These are phyloP conservation scores for Aspergillus asperescens DNA, from an alignment of 495 filamentous ascomycete genomes.

Conservation along the genomic window DNA sequence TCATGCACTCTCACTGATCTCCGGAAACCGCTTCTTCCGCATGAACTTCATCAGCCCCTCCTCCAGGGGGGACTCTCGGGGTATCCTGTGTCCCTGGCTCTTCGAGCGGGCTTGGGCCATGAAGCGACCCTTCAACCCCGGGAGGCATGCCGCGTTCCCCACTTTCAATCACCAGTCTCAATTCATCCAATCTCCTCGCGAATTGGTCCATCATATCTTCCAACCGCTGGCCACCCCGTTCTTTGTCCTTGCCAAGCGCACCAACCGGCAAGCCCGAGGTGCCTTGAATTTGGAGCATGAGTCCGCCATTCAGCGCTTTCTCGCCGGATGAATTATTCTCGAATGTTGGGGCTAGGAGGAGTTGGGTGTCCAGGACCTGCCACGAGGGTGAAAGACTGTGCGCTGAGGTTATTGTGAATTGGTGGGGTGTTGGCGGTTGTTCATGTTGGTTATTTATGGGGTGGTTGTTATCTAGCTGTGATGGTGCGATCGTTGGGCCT, in stretches of 20 bases:
- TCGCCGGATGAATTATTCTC: slow-evolving; percentile 41
- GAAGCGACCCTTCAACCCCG: background rate
- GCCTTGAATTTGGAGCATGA: slow-evolving; percentile 69
- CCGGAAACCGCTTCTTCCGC: background rate
- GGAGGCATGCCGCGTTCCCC: slow-evolving; percentile 8
- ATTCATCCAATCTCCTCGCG: slow-evolving; percentile 55
- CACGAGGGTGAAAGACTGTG: slow-evolving; percentile 49
- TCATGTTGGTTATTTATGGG: background rate
- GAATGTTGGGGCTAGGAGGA: slow-evolving; percentile 55
- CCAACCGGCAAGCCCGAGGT: slow-evolving; percentile 29
- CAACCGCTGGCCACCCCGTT: slow-evolving; percentile 33
- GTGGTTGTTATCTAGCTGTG: slow-evolving; percentile 15
- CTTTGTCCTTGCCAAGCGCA: slow-evolving; percentile 27
- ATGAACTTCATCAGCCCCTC: background rate
- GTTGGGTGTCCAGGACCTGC: slow-evolving; percentile 46
- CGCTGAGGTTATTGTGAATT: slow-evolving; percentile 41
- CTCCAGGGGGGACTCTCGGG: background rate
- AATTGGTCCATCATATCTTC: slow-evolving; percentile 61
- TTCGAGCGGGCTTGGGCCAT: background rate
- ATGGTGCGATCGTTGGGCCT: slow-evolving; percentile 14
- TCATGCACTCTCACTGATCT: background rate
- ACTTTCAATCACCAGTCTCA: slow-evolving; percentile 44
- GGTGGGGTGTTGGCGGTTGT: slow-evolving; percentile 19
- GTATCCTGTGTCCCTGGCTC: background rate
- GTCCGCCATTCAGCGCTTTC: slow-evolving; percentile 27